These are phyloP conservation scores for Hanseniaspora clermontiae DNA, from an alignment of 805 yeast species.

Conservation along the genomic window DNA sequence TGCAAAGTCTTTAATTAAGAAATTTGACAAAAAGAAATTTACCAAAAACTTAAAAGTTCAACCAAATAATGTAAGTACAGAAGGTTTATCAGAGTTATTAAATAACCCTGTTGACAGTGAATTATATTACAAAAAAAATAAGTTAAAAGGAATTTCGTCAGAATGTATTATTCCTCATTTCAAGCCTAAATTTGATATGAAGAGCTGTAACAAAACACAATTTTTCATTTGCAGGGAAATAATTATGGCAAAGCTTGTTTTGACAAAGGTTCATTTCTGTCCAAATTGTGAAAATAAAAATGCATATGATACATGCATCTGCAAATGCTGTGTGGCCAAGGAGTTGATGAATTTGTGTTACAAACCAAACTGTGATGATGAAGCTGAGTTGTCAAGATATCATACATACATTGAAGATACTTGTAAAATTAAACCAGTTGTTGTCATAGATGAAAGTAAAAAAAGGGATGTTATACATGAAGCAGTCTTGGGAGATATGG, in stretches of 20 bases:
- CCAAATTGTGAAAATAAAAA: conserved; percentile 5
- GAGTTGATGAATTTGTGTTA: background rate
- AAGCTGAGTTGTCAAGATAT: background rate
- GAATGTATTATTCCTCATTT: conserved; percentile 1
- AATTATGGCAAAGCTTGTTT: conserved; percentile 5
- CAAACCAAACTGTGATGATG: background rate
- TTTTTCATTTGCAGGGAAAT: conserved; percentile 4
- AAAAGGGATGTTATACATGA: background rate
- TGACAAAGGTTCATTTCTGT: background rate
- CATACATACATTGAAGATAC: background rate
- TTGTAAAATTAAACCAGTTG: background rate
- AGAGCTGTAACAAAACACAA: background rate
- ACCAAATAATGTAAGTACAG: background rate
- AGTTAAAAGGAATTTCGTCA: background rate
- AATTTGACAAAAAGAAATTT: background rate
- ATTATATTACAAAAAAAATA: background rate
- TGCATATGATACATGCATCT: background rate
- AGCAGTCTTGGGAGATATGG: background rate
- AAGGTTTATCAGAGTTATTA: background rate
- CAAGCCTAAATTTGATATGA: background rate
- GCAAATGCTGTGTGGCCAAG: conserved; percentile 4
- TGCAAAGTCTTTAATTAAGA: background rate
- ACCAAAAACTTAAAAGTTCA: background rate
- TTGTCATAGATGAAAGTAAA: background rate
- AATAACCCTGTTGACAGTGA: background rate